phyloP scores from a whole-genome alignment of 2,329 filamentous ascomycete genomes.

The Colletotrichum higginsianum region DNA sequence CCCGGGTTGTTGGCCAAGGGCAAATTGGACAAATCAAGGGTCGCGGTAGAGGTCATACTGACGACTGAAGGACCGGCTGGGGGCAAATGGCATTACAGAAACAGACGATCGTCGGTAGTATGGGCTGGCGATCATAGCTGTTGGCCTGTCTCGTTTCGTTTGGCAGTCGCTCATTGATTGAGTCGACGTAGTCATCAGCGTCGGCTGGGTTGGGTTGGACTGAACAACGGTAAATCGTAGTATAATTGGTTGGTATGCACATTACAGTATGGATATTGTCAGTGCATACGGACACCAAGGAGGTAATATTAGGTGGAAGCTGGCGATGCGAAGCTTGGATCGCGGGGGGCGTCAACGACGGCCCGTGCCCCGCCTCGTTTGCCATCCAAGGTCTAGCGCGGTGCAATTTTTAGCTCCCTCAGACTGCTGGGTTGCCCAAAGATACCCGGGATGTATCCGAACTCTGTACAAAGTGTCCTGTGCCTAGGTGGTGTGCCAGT shows the following conservation, averaged over 20 bases:
- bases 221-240: not conserved
- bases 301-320: not conserved
- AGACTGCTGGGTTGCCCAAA: not conserved
- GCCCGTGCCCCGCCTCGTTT: constrained; percentile 33
- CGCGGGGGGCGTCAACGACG: constrained; percentile 15
- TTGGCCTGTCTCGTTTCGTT: constrained; percentile 16
- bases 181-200: not conserved
- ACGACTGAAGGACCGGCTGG: constrained; percentile 3
- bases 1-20: not conserved
- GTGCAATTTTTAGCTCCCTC: constrained; percentile 21
- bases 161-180: not conserved
- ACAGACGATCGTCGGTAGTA: constrained; percentile 28
- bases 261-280: not conserved
- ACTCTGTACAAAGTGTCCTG: no score
- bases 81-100: constrained; percentile 24
- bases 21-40: not conserved
- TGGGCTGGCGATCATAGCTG: constrained; percentile 6
- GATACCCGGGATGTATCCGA: not conserved
- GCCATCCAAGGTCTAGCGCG: not conserved
- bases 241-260: not conserved
- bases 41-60: constrained; percentile 6
- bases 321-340: constrained; percentile 25
- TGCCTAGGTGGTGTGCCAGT: not conserved
- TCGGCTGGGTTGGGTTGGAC: constrained; percentile 15
- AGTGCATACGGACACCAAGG: not conserved